Base-by-base conservation (phyloP, 305 asterid species). In the Vinca major region DNA sequence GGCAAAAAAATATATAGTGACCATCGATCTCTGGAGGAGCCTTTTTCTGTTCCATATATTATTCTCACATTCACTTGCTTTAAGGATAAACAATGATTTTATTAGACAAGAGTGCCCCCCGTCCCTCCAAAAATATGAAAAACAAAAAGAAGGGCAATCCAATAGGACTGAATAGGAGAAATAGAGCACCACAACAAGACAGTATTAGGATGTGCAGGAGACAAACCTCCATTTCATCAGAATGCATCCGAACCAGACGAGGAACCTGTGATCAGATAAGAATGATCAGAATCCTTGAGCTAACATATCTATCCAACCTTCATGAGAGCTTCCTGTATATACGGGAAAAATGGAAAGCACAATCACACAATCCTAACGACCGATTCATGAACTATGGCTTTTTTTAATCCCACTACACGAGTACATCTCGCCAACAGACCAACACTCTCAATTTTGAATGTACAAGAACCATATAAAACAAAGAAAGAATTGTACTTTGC, bases 181-280 rank as follows among this genome's bases (percentile, higher is more conserved):
- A 48, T 37, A 50, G 41, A 5, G 20, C 33, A 36, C 50, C 3
- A 43, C 13, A 19, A 17, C 19, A 53, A 48, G 53, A 17, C 73
- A 26, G 16, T 60, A 67, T 5, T 45, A 3, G 19, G 41, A 3
- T 0, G 58, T 67, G 40, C 21, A 65, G 44, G 57, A 51, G 62
- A 77, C 94, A 70, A 78, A 94, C 99, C 99, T 94, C 99, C 97
- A 88, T 89, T 72, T 91, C 96, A 83, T 91, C 86, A 66, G 99
- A 86, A 86, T 94, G 99, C 97, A 94, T 84, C 72, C 96, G 91
- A 55, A 91, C 96, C 88, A 94, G 74, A 61, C 97, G 97, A 72
- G 99, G 97, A 75, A 94, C 87, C 99, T 94, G 82, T 67, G 71
- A 76, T 43, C 74, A 58, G 79, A 53, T 62, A 49, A 36, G 21